Evolutionary conservation across 2,329 filamentous ascomycete genomes (phyloP).

Genomic region (Lasiodiplodia sp.): DNA sequence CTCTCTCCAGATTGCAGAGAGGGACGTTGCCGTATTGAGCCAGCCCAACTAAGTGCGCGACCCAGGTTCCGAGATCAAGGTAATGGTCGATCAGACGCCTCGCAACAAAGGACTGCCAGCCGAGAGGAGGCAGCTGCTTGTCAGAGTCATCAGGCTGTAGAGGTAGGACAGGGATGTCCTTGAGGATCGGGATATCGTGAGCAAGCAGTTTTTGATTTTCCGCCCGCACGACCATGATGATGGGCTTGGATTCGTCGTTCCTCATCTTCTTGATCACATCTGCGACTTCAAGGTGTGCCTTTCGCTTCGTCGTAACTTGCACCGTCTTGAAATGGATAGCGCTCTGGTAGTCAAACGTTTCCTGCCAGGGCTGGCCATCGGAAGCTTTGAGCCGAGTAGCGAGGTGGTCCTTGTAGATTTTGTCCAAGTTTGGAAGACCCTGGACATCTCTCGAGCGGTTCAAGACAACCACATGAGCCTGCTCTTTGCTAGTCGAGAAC

Average conservation of each 20-base stretch:
- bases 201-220: constrained; percentile 81
- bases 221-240: constrained; percentile 89
- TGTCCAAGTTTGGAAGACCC: constrained; percentile 88
- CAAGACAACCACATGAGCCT: constrained; percentile 88
- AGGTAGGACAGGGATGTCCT: constrained; percentile 82
- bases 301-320: constrained; percentile 87
- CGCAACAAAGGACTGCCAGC: constrained; percentile 90
- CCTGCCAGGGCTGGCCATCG: constrained; percentile 75
- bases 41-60: constrained; percentile 84
- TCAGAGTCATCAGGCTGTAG: constrained; percentile 85
- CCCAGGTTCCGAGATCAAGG: constrained; percentile 90
- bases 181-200: constrained; percentile 83
- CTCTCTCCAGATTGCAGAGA: constrained; percentile 91
- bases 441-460: constrained; percentile 82
- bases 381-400: constrained; percentile 70
- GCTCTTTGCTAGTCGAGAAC: constrained; percentile 81
- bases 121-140: constrained; percentile 85
- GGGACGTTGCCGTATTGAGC: constrained; percentile 93
- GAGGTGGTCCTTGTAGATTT: constrained; percentile 82
- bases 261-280: constrained; percentile 90
- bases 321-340: constrained; percentile 84
- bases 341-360: constrained; percentile 86
- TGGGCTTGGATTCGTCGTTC: constrained; percentile 80
- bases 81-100: constrained; percentile 89
- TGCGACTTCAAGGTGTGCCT: constrained; percentile 85